Evolutionary conservation across 108 stramenopile genomes (phyloP), one percentile per base, ranked within the genome.

Genomic region (Pelagomonas calceolata): DNA sequence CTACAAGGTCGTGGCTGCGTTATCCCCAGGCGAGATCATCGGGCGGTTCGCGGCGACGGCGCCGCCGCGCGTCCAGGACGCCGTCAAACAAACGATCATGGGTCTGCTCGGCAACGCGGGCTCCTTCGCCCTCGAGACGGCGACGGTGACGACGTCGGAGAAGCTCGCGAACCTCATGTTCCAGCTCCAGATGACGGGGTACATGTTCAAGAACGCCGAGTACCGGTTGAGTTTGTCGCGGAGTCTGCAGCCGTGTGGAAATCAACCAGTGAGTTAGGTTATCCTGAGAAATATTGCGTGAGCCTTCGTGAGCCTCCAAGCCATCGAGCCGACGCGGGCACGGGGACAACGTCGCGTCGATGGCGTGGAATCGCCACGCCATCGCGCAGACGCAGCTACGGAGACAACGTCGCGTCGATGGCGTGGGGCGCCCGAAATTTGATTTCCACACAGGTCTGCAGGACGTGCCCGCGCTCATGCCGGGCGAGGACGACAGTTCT

Each of bases 151-250:
- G 10, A 93, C 92, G 0, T 91, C 91, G 36, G 87, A 91, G 73
- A 75, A 89, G 12, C 79, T 96, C 63, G 95, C 94, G n/a, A 86
- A 81, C 71, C 85, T 94, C 63, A 94, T 96, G 93, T 94, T 94
- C 83, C 95, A 91, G 75, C 79, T 93, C 66, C 95, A 96, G 82
- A 94, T 96, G 91, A 96, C 94, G 29, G 95, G 95, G 36, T 96
- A 96, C 73, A 94, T 96, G 94, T 94, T 94, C 73, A 92, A 93
- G 81, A 96, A 96, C 82, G 95, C 95, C 30, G 93, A 96, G 70
- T 94, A 96, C 71, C 78, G 92, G 10, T 66, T 94, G 0, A 85
- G 84, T 65, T 65, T 95, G 44, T 79, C 86, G 26, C 78, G 88
- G 72, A 83, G 82, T 34, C 72, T 93, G 76, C 87, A 84, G n/a